Evolutionary conservation across 1,139 yeast species (phyloP).

Genomic region (Magnusiomyces magnusii): DNA sequence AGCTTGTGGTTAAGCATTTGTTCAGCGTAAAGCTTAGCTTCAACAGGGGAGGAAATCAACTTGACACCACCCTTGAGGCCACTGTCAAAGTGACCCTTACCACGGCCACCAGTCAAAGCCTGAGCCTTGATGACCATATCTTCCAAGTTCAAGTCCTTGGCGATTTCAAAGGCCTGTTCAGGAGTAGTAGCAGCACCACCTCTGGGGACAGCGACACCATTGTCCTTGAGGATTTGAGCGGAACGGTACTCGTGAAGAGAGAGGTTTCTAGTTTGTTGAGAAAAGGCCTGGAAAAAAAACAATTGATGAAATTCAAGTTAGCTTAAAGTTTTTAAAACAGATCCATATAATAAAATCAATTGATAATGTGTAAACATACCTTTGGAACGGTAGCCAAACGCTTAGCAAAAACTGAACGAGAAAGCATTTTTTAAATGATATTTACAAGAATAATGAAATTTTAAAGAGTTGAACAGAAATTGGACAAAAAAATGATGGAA

Average conservation of each 20-base stretch:
- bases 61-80: slow-evolving; percentile 98
- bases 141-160: slow-evolving; percentile 55
- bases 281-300: neutral
- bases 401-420: slow-evolving; percentile 1
- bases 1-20: slow-evolving; percentile 90
- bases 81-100: slow-evolving; percentile 95
- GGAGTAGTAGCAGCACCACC: slow-evolving; percentile 92
- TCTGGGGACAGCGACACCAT: slow-evolving; percentile 85
- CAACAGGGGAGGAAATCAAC: slow-evolving; percentile 75
- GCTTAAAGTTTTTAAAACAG: no score
- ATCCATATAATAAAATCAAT: no score
- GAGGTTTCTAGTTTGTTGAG: slow-evolving; percentile 45
- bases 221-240: slow-evolving; percentile 69
- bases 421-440: neutral
- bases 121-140: slow-evolving; percentile 96
- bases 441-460: no score
- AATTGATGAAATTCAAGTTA: no score
- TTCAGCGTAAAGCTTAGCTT: slow-evolving; percentile 78
- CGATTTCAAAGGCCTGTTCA: slow-evolving; percentile 77
- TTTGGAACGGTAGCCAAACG: neutral
- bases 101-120: slow-evolving; percentile 99
- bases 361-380: neutral
- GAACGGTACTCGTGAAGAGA: slow-evolving; percentile 97
- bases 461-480: no score
- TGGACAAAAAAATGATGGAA: no score